These are phyloP conservation scores for Russula ochroleuca DNA, from an alignment of 768 basidiomycete species.

Conservation along the genomic window DNA sequence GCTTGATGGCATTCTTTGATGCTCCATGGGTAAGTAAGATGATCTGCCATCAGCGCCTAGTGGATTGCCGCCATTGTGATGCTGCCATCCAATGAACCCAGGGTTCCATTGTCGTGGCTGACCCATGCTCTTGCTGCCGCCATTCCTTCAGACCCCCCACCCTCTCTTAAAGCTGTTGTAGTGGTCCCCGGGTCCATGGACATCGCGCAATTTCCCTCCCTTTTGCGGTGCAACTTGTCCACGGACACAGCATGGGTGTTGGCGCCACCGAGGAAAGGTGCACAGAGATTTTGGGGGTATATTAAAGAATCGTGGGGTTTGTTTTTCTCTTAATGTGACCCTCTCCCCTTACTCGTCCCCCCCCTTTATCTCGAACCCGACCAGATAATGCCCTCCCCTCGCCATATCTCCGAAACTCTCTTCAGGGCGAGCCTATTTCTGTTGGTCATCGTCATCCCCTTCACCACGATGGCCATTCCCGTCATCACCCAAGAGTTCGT, in stretches of 20 bases:
- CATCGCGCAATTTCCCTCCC: neutral
- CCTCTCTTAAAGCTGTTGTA: neutral
- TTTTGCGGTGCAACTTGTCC: neutral
- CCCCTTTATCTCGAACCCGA: too few species aligned
- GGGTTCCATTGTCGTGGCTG: neutral
- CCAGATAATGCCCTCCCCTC: neutral
- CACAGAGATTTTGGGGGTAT: too few species aligned
- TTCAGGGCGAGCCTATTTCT: neutral
- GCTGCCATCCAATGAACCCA: neutral
- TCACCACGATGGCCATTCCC: neutral
- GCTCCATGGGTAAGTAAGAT: too few species aligned
- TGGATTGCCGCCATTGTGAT: neutral
- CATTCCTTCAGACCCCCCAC: neutral
- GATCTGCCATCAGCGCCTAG: neutral
- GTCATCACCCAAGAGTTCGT: neutral
- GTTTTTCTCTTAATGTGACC: too few species aligned
- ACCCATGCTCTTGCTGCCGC: neutral
- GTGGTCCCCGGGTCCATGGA: slow-evolving; percentile 1
- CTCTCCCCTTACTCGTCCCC: neutral
- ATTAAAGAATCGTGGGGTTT: too few species aligned
- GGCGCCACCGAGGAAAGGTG: too few species aligned
- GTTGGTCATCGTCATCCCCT: neutral
- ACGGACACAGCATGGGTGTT: neutral
- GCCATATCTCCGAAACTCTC: neutral
- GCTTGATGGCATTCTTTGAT: neutral